Percentiles rank a stretch among this genome's conserved stretches.
These are phyloP conservation scores for Aspergillus spinulosporus DNA, from an alignment of 2,329 filamentous ascomycete species.

Conservation along the genomic window DNA sequence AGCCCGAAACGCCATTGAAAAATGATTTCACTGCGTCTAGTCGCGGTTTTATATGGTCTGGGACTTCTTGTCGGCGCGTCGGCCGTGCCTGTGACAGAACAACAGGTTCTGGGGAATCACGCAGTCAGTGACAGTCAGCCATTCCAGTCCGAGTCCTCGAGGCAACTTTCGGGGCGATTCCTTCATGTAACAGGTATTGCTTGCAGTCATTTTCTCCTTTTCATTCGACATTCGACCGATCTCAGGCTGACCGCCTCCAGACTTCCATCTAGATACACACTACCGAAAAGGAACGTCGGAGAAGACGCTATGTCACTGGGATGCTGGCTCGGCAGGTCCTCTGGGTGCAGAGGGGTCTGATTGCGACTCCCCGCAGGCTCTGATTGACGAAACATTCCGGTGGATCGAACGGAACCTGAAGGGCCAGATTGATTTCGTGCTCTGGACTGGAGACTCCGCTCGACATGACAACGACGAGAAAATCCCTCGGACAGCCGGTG, in stretches of 20 bases:
- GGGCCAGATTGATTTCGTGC: conserved; percentile 80
- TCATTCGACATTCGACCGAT: conserved; percentile 22
- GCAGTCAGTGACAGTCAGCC: background rate
- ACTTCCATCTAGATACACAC: conserved; percentile 87
- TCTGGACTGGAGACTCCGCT: conserved; percentile 91
- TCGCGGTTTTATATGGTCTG: conserved; percentile 17
- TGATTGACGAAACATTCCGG: conserved; percentile 84
- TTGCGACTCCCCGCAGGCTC: conserved; percentile 78
- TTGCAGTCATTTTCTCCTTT: conserved; percentile 33
- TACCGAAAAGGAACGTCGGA: conserved; percentile 76
- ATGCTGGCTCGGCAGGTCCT: conserved; percentile 71
- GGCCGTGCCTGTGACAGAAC: conserved; percentile 22
- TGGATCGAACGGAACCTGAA: conserved; percentile 81
- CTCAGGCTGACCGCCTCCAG: conserved; percentile 49
- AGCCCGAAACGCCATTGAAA: background rate
- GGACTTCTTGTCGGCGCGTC: conserved; percentile 19
- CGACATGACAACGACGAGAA: conserved; percentile 85
- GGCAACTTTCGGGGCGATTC: conserved; percentile 34
- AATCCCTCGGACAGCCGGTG: conserved; percentile 69
- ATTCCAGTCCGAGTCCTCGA: conserved; percentile 8
- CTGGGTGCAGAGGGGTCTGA: conserved; percentile 85
- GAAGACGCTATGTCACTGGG: conserved; percentile 74
- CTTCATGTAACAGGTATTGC: conserved; percentile 39
- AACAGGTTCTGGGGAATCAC: conserved; percentile 23
- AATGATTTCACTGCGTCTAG: conserved; percentile 21